Percentiles rank a stretch among this genome's conserved stretches.
These are phyloP conservation scores for Fusarium sp. DNA, from an alignment of 2,329 filamentous ascomycete species.

Conservation along the genomic window DNA sequence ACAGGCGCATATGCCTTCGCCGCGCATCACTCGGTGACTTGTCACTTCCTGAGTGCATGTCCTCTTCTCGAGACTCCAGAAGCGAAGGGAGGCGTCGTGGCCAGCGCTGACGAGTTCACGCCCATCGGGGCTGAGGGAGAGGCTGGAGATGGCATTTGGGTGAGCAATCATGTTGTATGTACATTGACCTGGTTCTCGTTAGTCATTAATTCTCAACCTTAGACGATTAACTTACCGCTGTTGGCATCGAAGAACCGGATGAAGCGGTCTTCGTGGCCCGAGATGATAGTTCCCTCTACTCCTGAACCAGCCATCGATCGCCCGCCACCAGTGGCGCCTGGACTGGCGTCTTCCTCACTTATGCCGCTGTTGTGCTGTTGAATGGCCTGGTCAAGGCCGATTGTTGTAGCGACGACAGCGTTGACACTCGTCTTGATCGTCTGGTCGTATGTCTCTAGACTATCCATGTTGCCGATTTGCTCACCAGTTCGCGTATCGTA, in stretches of 20 bases:
- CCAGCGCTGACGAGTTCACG: conserved; percentile 95
- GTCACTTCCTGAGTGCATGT: conserved; percentile 97
- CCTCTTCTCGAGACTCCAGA: conserved; percentile 97
- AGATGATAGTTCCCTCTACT: conserved; percentile 94
- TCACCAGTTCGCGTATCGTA: conserved; percentile 95
- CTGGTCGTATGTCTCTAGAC: conserved; percentile 92
- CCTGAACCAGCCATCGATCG: conserved; percentile 78
- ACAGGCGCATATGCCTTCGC: conserved; percentile 93
- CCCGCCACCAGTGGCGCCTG: conserved; percentile 83
- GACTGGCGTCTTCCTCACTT: conserved; percentile 80
- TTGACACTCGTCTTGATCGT: conserved; percentile 87
- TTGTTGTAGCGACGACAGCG: conserved; percentile 88
- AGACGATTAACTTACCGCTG: conserved; percentile 82
- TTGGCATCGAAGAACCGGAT: conserved; percentile 99
- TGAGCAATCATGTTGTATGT: conserved; percentile 99
- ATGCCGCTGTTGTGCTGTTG: conserved; percentile 70
- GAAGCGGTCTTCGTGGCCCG: conserved; percentile 95
- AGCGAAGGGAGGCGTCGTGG: conserved; percentile 94
- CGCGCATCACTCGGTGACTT: conserved; percentile 92
- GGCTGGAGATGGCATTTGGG: conserved; percentile 89
- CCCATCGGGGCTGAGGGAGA: conserved; percentile 93
- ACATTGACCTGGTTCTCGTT: conserved; percentile 82
- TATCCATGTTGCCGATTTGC: conserved; percentile 93
- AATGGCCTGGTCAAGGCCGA: conserved; percentile 79
- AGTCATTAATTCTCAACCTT: conserved; percentile 9